A percentile compares a stretch with the other conserved stretches of the same genome.
phyloP scores from a whole-genome alignment of 2,329 filamentous ascomycete genomes.

The Colletotrichum sp. region DNA sequence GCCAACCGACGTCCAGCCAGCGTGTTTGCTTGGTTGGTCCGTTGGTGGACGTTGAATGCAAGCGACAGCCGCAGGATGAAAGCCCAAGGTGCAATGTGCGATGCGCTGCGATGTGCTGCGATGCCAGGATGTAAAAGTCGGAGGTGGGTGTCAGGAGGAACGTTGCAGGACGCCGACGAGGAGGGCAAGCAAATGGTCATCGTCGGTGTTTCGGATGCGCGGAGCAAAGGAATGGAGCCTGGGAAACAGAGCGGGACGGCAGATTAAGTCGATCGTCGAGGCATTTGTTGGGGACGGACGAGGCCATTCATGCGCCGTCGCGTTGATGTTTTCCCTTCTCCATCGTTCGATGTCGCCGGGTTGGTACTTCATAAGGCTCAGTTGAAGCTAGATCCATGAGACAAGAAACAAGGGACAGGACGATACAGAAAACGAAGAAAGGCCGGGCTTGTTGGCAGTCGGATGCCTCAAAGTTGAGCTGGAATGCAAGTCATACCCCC shows the following conservation, averaged over 20 bases:
- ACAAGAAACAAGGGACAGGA: background rate
- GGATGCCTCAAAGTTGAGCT: background rate
- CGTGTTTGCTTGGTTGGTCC: background rate
- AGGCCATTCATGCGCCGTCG: background rate
- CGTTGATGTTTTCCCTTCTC: background rate
- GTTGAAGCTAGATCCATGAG: background rate
- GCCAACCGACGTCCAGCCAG: background rate
- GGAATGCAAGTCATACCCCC: background rate
- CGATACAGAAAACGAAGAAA: background rate
- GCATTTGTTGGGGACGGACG: background rate
- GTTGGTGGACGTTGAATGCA: background rate
- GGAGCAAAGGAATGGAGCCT: background rate
- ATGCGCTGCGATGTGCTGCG: background rate
- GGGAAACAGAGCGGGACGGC: background rate
- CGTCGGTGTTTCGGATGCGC: background rate
- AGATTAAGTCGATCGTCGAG: background rate
- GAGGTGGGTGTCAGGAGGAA: background rate
- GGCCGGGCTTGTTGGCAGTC: background rate
- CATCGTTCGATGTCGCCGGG: background rate
- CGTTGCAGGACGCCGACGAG: background rate
- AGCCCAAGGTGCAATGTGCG: background rate
- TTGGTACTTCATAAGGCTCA: slow-evolving; percentile 13
- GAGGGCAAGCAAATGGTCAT: background rate
- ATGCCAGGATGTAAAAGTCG: background rate
- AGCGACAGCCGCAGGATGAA: background rate